phyloP scores from a whole-genome alignment of 2,329 filamentous ascomycete species.

The Bisporella sp. region DNA sequence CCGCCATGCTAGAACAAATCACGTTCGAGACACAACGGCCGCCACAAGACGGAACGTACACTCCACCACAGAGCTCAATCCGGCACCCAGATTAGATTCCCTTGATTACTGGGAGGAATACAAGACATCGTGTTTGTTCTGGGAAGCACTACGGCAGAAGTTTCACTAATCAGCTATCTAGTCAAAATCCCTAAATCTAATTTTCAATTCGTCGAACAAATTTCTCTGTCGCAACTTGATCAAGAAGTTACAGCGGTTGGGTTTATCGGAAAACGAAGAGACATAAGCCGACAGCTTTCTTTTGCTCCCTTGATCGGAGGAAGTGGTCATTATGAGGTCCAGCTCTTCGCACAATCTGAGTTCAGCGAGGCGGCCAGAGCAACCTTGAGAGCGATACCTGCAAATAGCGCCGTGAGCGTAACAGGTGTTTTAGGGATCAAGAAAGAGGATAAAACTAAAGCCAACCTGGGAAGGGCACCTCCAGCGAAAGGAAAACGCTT shows the following conservation, averaged over 20 bases:
- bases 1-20: too few relatives aligned
- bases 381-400: constrained; percentile 37
- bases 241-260: constrained; percentile 54
- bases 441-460: constrained; percentile 13
- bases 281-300: constrained; percentile 60
- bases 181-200: constrained; percentile 7
- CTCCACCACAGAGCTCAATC: too few relatives aligned
- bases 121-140: constrained; percentile 17
- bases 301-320: constrained; percentile 49
- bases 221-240: constrained; percentile 16
- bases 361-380: neutral
- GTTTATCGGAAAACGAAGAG: constrained; percentile 62
- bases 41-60: too few relatives aligned
- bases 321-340: constrained; percentile 37
- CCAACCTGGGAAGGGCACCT: constrained; percentile 1
- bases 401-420: constrained; percentile 47
- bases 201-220: constrained; percentile 8
- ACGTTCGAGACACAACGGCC: too few relatives aligned
- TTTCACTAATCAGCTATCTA: constrained; percentile 2
- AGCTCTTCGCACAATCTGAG: constrained; percentile 7
- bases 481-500: constrained; percentile 1
- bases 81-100: too few relatives aligned
- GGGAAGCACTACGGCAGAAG: neutral
- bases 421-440: constrained; percentile 29
- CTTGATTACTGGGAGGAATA: constrained; percentile 11